Conservation (phyloP, 1,284 basidiomycete species). For the Xerocomus minutiporus region DNA sequence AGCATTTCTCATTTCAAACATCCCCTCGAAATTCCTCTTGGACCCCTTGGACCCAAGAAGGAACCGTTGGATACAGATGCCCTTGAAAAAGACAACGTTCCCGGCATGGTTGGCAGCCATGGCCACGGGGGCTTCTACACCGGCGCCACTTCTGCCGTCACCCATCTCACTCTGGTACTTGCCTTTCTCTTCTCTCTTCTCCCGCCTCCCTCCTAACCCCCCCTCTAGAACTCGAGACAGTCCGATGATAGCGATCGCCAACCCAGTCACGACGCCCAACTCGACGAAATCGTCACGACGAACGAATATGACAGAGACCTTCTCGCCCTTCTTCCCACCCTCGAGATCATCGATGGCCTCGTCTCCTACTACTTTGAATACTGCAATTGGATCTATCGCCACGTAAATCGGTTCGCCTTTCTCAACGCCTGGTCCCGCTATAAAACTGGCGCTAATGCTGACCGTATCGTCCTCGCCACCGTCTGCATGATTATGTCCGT, state of each 20-base stretch:
- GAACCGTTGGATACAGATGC: conserved; percentile 47
- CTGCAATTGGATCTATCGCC: conserved; percentile 80
- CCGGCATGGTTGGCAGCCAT: conserved; percentile 62
- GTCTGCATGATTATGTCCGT: conserved; percentile 68
- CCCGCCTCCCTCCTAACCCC: conserved; percentile 9
- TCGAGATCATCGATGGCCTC: conserved; percentile 65
- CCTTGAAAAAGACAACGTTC: conserved; percentile 45
- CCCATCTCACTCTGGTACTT: conserved; percentile 59
- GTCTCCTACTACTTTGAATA: conserved; percentile 75
- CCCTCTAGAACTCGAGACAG: conserved; percentile 41
- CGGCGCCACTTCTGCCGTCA: conserved; percentile 66
- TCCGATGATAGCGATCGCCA: conserved; percentile 52
- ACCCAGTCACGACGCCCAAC: conserved; percentile 40
- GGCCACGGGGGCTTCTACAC: conserved; percentile 64
- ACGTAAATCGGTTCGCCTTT: conserved; percentile 63
- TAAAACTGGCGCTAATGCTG: conserved; percentile 58
- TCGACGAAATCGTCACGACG: conserved; percentile 41
- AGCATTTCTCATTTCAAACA: conserved; percentile 28
- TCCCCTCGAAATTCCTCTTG: conserved; percentile 34
- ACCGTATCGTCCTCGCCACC: conserved; percentile 65
- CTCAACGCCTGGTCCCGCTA: conserved; percentile 63
- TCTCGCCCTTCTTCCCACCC: conserved; percentile 56
- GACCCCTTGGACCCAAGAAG: conserved; percentile 43
- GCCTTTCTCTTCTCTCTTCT: conserved; percentile 7
- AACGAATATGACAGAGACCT: conserved; percentile 67